Evolutionary conservation across 2,329 filamentous ascomycete species (phyloP), one percentile per base, ranked within the genome.

Genomic region (Leptosphaerulina australis): DNA sequence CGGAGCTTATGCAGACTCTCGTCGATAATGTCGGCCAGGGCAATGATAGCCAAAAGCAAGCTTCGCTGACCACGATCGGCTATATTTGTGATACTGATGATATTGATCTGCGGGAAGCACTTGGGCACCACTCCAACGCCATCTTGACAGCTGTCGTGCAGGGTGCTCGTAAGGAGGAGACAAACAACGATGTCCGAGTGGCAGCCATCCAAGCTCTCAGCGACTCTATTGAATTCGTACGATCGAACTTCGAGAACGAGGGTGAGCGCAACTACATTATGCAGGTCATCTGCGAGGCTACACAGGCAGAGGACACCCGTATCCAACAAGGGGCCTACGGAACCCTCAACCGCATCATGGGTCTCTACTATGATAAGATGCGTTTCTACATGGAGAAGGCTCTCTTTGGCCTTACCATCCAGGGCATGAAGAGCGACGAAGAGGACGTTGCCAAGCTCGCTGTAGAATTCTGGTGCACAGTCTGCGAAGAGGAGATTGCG

Each of bases 301-400:
- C 94, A 46, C 94, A 99, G 78, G 91, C 93, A 64, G 82, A 88
- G 1, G 94, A 99, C 74, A 84, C 83, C 51, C 85, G 91, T 70
- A 95, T 99, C 74, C 92, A 97, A 76, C 91, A 96, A 73, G 92
- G 91, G 55, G 90, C 94, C 33, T 99, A 97, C 73, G 94, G 94
- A 66, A 97, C 94, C 74, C 79, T 99, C 63, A 99, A 99, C 83
- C 87, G 94, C 68, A 97, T 99, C 75, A 99, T 99, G 94, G 90
- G 84, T 54, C 84, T 97, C 58, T 99, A 99, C 82, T 99, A 99
- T 75, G 94, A 99, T 69, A 95, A 97, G 79, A 99, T 99, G 94
- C 88, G 92, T 68, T 99, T 97, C 78, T 99, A 99, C 80, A 99
- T 99, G 94, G 94, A 99, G 82, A 97, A 97, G 84, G 94, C 94